Evolutionary conservation across 2,329 filamentous ascomycete genomes (phyloP).

Genomic region (Diplocarpon mali): DNA sequence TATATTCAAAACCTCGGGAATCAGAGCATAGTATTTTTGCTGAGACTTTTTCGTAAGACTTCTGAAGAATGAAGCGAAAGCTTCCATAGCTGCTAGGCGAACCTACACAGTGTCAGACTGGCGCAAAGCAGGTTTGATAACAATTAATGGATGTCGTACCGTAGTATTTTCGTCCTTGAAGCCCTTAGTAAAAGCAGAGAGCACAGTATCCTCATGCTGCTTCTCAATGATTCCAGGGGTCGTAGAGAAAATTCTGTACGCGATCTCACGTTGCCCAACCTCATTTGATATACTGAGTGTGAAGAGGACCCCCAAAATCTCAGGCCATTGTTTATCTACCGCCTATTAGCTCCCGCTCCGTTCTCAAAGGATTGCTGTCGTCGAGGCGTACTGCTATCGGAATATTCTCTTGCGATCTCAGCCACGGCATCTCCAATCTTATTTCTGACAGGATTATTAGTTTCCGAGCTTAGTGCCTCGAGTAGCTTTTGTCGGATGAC

Average conservation of each 20-base stretch:
- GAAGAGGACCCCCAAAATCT: slow-evolving; percentile 77
- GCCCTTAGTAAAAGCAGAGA: slow-evolving; percentile 78
- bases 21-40: slow-evolving; percentile 73
- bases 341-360: slow-evolving; percentile 9
- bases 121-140: background rate
- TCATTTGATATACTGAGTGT: slow-evolving; percentile 81
- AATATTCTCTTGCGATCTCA: slow-evolving; percentile 89
- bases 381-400: slow-evolving; percentile 66
- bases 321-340: slow-evolving; percentile 75
- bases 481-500: slow-evolving; percentile 79
- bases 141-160: slow-evolving; percentile 35
- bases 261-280: slow-evolving; percentile 75
- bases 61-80: slow-evolving; percentile 92
- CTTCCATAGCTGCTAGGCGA: slow-evolving; percentile 87
- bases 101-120: slow-evolving; percentile 42
- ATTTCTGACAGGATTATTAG: slow-evolving; percentile 66
- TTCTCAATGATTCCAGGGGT: slow-evolving; percentile 94
- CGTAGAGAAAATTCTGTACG: slow-evolving; percentile 89
- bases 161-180: slow-evolving; percentile 81
- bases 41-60: slow-evolving; percentile 82
- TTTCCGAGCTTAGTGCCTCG: slow-evolving; percentile 62
- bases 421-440: slow-evolving; percentile 98
- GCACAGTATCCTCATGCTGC: slow-evolving; percentile 85
- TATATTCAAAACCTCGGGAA: slow-evolving; percentile 88
- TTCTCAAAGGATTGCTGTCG: background rate